Evolutionary conservation across 306 rosid genomes (phyloP).

Genomic region (Prunus davidiana): DNA sequence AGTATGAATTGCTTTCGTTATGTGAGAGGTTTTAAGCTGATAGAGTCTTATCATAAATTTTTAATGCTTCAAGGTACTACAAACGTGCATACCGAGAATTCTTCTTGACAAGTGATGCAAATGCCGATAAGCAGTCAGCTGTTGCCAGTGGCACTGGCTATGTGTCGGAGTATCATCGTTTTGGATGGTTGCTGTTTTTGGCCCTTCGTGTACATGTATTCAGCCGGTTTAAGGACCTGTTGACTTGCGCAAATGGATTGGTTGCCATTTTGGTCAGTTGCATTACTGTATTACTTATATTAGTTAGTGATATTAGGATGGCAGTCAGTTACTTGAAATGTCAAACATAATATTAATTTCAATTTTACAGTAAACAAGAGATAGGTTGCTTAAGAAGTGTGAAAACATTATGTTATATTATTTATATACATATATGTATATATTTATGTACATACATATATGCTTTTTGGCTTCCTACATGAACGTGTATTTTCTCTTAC

Average conservation of each 20-base stretch:
- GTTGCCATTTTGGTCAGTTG: slow-evolving; percentile 86
- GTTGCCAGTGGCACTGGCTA: slow-evolving; percentile 29
- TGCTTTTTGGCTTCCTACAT: background rate
- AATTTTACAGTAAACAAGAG: background rate
- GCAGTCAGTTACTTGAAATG: slow-evolving; percentile 6
- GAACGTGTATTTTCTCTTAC: slow-evolving; percentile 14
- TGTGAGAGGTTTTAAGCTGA: background rate
- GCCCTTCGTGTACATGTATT: slow-evolving; percentile 92
- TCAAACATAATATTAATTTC: background rate
- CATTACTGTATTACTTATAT: slow-evolving; percentile 2
- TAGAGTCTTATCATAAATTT: slow-evolving; percentile 15
- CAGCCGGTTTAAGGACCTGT: slow-evolving; percentile 84
- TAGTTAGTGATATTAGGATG: slow-evolving; percentile 8
- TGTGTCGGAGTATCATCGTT: slow-evolving; percentile 79
- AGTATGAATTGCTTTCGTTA: background rate
- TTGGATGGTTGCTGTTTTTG: slow-evolving; percentile 98
- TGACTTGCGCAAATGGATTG: slow-evolving; percentile 87
- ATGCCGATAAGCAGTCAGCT: slow-evolving; percentile 40
- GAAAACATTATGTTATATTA: background rate
- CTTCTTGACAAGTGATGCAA: slow-evolving; percentile 61
- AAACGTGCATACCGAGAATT: slow-evolving; percentile 79
- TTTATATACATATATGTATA: background rate
- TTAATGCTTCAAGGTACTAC: slow-evolving; percentile 58
- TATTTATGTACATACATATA: background rate
- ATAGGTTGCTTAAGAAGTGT: background rate